Conservation (phyloP, 768 basidiomycete species). For the Rhodotorula taiwanensis region DNA sequence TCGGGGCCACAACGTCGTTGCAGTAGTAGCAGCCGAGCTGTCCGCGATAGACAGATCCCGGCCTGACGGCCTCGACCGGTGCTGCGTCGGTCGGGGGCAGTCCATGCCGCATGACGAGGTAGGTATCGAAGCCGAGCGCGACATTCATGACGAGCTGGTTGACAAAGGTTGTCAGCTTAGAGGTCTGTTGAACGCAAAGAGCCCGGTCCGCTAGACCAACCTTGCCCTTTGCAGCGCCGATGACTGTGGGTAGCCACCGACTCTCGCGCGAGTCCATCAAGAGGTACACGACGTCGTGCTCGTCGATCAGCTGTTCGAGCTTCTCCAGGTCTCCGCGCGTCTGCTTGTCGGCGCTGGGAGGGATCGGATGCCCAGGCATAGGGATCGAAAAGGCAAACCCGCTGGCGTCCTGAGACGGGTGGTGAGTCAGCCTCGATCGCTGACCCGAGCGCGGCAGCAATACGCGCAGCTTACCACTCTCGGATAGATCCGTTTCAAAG, state of each 20-base stretch:
- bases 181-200: neutral
- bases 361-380: slow-evolving; percentile 95
- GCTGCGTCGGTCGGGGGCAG: slow-evolving; percentile 49
- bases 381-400: slow-evolving; percentile 77
- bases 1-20: slow-evolving; percentile 93
- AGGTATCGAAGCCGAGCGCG: slow-evolving; percentile 91
- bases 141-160: slow-evolving; percentile 81
- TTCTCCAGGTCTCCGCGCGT: slow-evolving; percentile 60
- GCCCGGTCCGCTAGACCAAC: slow-evolving; percentile 44
- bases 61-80: slow-evolving; percentile 31
- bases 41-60: slow-evolving; percentile 22
- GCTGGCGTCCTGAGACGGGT: slow-evolving; percentile 59
- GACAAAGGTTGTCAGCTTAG: neutral
- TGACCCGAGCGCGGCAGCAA: neutral
- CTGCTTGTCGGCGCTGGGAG: slow-evolving; percentile 53
- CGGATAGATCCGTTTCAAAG: slow-evolving; percentile 81
- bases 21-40: slow-evolving; percentile 93
- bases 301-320: slow-evolving; percentile 70
- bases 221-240: slow-evolving; percentile 78
- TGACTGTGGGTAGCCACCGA: slow-evolving; percentile 87
- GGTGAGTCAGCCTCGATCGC: neutral
- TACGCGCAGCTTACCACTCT: slow-evolving; percentile 63
- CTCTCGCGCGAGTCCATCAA: slow-evolving; percentile 99
- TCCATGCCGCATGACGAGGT: slow-evolving; percentile 94
- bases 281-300: slow-evolving; percentile 83